phyloP scores from a whole-genome alignment of 2,329 filamentous ascomycete species.

The Rhytidhysteron rufulum region DNA sequence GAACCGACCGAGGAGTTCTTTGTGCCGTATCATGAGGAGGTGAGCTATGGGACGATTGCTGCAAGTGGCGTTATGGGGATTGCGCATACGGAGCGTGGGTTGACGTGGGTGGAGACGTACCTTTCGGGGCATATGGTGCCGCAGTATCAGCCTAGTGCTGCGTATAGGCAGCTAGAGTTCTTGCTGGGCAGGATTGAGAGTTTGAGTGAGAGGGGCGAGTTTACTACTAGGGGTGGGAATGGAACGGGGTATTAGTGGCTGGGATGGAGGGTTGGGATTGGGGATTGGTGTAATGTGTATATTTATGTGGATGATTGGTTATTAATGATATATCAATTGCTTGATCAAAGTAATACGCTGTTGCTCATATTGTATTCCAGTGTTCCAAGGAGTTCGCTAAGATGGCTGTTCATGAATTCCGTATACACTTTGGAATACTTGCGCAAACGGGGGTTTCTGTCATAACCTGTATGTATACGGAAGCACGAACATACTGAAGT shows the following conservation, averaged over 20 bases:
- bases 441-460: no score
- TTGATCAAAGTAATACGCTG: no score
- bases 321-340: no score
- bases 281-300: background rate
- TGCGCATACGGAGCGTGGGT: slow-evolving; percentile 67
- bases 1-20: slow-evolving; percentile 61
- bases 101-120: slow-evolving; percentile 66
- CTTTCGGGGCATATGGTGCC: slow-evolving; percentile 65
- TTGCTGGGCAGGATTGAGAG: slow-evolving; percentile 66
- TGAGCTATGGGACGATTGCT: slow-evolving; percentile 47
- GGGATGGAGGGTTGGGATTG: background rate
- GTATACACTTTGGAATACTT: no score
- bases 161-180: slow-evolving; percentile 71
- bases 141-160: slow-evolving; percentile 64
- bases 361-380: no score
- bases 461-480: no score
- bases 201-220: slow-evolving; percentile 38
- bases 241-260: background rate
- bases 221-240: slow-evolving; percentile 19
- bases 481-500: no score
- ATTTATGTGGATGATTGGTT: background rate
- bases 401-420: no score
- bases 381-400: no score
- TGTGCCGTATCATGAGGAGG: slow-evolving; percentile 60
- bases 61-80: slow-evolving; percentile 67